A percentile compares a stretch with the other conserved stretches of the same genome.
Evolutionary conservation across 257 asterid species (phyloP).

Genomic region (Plantago ovata): DNA sequence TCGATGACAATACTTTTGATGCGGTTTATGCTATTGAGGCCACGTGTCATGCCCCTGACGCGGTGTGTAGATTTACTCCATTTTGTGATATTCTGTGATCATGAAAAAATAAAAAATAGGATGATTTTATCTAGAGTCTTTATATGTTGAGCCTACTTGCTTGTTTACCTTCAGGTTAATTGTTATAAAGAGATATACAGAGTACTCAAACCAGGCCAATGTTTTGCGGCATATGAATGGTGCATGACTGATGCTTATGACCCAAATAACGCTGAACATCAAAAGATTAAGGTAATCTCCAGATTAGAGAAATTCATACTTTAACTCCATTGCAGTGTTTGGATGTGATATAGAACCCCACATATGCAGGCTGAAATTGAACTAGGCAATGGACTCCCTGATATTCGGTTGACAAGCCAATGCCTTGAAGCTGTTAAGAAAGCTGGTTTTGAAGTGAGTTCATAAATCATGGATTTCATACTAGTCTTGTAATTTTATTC

Average conservation of each 20-base stretch:
- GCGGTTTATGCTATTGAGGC: slow-evolving; percentile 99
- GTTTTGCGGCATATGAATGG: slow-evolving; percentile 99
- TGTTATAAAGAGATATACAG: slow-evolving; percentile 91
- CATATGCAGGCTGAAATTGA: slow-evolving; percentile 78
- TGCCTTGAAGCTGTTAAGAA: slow-evolving; percentile 75
- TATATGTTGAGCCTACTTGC: slow-evolving; percentile 2
- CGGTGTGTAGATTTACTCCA: slow-evolving; percentile 39
- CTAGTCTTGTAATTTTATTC: neutral
- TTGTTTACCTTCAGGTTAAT: slow-evolving; percentile 54
- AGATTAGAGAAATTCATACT: neutral
- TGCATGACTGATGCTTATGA: slow-evolving; percentile 90
- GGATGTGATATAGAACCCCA: slow-evolving; percentile 14
- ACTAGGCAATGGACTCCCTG: slow-evolving; percentile 93
- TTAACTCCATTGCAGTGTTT: neutral
- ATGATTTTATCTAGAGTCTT: no score
- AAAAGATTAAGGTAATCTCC: slow-evolving; percentile 67
- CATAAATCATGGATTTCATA: slow-evolving; percentile 5
- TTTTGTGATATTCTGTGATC: no score
- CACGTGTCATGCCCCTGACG: slow-evolving; percentile 98
- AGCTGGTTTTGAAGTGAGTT: slow-evolving; percentile 90
- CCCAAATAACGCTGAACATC: slow-evolving; percentile 74
- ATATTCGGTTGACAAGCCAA: slow-evolving; percentile 57
- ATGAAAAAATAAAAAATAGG: no score
- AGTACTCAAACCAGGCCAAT: slow-evolving; percentile 94
- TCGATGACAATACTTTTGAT: slow-evolving; percentile 79